A percentile compares a stretch with the other conserved stretches of the same genome.
Evolutionary conservation across 2,329 filamentous ascomycete species (phyloP).

Genomic region (Chalaropsis ovoidea): DNA sequence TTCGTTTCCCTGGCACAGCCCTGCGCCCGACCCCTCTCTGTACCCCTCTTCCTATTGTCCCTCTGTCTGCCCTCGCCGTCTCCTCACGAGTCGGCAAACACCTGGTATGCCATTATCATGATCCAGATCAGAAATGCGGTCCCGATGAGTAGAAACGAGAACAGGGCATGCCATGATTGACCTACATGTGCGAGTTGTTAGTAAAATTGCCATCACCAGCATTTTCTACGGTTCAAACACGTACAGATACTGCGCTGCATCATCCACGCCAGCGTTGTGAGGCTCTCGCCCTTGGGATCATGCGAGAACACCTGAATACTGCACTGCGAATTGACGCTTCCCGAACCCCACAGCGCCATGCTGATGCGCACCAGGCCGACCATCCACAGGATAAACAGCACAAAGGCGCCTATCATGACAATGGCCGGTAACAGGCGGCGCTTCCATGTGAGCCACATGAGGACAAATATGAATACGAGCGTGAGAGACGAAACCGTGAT

Average conservation of each 20-base stretch:
- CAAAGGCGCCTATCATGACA: constrained; percentile 54
- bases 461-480: constrained; percentile 54
- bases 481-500: constrained; percentile 50
- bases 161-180: constrained; percentile 55
- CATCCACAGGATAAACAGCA: constrained; percentile 58
- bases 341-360: constrained; percentile 53
- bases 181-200: constrained; percentile 38
- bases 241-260: constrained; percentile 54
- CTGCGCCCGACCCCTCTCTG: not conserved
- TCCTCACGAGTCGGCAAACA: constrained; percentile 43
- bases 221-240: too few relatives aligned
- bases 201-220: not conserved
- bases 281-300: constrained; percentile 41
- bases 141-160: constrained; percentile 52
- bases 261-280: constrained; percentile 52
- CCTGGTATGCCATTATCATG: constrained; percentile 57
- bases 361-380: constrained; percentile 53
- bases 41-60: not conserved
- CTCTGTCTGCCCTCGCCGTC: not conserved
- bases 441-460: constrained; percentile 53
- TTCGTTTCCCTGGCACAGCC: not conserved
- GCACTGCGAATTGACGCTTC: constrained; percentile 51
- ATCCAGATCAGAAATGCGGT: constrained; percentile 55
- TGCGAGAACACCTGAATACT: constrained; percentile 47
- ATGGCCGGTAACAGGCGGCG: constrained; percentile 51